Evolutionary conservation across 2,329 filamentous ascomycete species (phyloP).

Genomic region (Tolypocladium paradoxum): DNA sequence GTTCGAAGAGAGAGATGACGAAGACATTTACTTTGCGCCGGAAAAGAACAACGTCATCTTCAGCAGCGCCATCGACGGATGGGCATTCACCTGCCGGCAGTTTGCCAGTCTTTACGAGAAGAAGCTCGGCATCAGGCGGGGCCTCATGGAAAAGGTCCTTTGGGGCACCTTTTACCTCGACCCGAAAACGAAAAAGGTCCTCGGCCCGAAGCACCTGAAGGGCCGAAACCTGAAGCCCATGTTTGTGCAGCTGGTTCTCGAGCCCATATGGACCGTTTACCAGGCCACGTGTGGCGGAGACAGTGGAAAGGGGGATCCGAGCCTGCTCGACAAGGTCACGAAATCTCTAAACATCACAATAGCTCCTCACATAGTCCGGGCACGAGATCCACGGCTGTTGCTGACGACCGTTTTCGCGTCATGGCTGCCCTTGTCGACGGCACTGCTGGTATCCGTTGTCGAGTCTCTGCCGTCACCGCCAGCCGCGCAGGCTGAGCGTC

Average conservation of each 20-base stretch:
- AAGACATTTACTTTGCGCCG: conserved; percentile 94
- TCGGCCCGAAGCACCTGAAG: conserved; percentile 86
- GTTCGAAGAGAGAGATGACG: conserved; percentile 87
- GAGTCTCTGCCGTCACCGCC: conserved; percentile 84
- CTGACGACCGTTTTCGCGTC: conserved; percentile 77
- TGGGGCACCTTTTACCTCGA: conserved; percentile 98
- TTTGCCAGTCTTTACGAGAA: conserved; percentile 92
- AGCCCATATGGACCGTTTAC: conserved; percentile 94
- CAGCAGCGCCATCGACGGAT: conserved; percentile 94
- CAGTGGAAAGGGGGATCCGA: conserved; percentile 72
- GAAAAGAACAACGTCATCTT: conserved; percentile 99
- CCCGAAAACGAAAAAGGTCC: conserved; percentile 89
- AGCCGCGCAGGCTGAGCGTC: conserved; percentile 64
- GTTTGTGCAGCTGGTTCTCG: conserved; percentile 93
- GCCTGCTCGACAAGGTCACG: conserved; percentile 83
- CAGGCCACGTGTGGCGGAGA: conserved; percentile 77
- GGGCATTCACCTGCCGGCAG: conserved; percentile 93
- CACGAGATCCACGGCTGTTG: conserved; percentile 72
- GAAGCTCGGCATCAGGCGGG: conserved; percentile 89
- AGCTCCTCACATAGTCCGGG: conserved; percentile 72
- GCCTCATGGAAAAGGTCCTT: conserved; percentile 79
- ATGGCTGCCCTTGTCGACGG: conserved; percentile 90
- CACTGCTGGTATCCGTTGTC: conserved; percentile 83
- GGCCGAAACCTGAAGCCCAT: conserved; percentile 87
- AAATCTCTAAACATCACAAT: conserved; percentile 81